Conservation (phyloP, 2,329 filamentous ascomycete species). For the Botrytis fragariae region DNA sequence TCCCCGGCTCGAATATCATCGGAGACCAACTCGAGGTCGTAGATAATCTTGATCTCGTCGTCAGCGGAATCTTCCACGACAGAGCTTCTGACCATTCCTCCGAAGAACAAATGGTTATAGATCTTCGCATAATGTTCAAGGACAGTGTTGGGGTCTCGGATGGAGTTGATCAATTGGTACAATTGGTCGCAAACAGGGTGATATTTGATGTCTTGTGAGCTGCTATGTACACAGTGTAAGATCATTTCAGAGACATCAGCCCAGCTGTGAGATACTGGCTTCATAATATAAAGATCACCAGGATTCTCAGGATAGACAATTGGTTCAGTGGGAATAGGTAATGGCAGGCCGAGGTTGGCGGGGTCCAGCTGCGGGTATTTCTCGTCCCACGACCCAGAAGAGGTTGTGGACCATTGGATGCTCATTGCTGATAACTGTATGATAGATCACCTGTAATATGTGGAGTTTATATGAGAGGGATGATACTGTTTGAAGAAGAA, state of each 20-base stretch:
- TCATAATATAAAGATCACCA: not conserved
- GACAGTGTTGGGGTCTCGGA: not conserved
- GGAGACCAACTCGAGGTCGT: not conserved
- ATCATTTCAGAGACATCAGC: not conserved
- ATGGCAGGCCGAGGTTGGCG: not conserved
- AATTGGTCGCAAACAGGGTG: not conserved
- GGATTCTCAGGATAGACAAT: not conserved
- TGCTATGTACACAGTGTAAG: not conserved
- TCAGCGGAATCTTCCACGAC: not conserved
- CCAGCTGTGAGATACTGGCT: not conserved
- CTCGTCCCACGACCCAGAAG: not conserved
- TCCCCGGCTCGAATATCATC: not conserved
- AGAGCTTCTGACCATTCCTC: not conserved
- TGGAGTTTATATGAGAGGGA: too few species aligned
- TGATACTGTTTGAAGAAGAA: too few species aligned
- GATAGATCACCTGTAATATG: not conserved
- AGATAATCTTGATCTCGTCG: not conserved
- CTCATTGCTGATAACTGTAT: not conserved
- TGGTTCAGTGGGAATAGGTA: too few species aligned
- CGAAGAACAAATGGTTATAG: not conserved
- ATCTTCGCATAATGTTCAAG: not conserved
- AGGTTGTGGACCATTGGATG: too few species aligned
- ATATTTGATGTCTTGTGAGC: not conserved
- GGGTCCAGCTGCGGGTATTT: not conserved
- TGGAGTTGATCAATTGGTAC: rapidly evolving